Evolutionary conservation across 305 asterid species (phyloP), one percentile per base, ranked within the genome.

Genomic region (Ajuga reptans): DNA sequence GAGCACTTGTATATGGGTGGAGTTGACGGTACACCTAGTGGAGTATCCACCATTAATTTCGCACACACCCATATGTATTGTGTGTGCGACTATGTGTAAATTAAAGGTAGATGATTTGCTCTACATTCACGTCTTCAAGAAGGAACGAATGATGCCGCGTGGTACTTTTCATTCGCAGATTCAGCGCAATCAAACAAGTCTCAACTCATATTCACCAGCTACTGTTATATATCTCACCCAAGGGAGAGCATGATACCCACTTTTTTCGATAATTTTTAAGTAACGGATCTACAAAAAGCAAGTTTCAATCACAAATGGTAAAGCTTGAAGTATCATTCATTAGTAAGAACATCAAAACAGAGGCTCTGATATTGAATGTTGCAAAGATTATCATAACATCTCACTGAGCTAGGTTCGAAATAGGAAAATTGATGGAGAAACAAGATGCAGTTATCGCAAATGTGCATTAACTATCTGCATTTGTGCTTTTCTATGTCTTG

Each of bases 221-320:
- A 78, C 78, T 51, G 88, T 85, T 39, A 85, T 85, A 66, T 81
- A 85, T 82, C 88, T 77, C 79, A 85, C 90, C 90, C 90, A 83
- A 16, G 88, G 90, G 47, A 85, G 88, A 72, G 88, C 87, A 64
- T 83, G 90, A 62, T 85, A 85, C 18, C 90, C 90, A 63, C 90
- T 83, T 64, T 85, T 85, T 65, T 85, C 91, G 11, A 85, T 85
- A 69, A 85, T 82, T 76, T 85, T 85, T 80, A 85, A 72, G 84
- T 83, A 83, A 9, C 88, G 87, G 64, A 85, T 87, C 90, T 85
- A 50, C 80, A 63, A 34, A 36, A 73, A 3, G 47, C 42, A 15
- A 58, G 60, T 55, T 72, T 29, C 64, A 17, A 45, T 3, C 2
- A 12, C 51, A 10, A 59, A 63, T 12, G 12, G 37, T 37, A 37